Conservation (phyloP, 352 stramenopile species). For the Pythium dissimile region DNA sequence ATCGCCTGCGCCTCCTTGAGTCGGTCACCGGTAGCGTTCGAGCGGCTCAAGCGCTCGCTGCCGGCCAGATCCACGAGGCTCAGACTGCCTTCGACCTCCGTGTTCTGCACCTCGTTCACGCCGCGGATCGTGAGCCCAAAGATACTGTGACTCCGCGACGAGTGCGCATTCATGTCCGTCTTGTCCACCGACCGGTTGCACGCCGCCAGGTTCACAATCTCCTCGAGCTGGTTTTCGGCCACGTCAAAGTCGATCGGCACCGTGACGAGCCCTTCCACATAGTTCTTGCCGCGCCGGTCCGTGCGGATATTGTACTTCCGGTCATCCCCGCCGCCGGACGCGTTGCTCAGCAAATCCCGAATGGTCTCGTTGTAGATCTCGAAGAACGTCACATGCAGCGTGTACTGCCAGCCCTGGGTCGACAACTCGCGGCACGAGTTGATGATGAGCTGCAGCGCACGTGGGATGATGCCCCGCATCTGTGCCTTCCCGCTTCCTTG, state of each 20-base stretch:
- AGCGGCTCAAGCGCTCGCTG: conserved; percentile 95
- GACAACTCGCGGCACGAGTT: conserved; percentile 60
- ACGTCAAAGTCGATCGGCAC: conserved; percentile 69
- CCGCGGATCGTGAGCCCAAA: conserved; percentile 94
- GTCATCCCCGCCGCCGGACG: conserved; percentile 24
- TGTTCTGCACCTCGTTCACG: conserved; percentile 86
- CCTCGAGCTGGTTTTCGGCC: conserved; percentile 85
- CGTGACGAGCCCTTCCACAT: conserved; percentile 87
- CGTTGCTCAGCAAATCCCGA: conserved; percentile 92
- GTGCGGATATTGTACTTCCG: conserved; percentile 83
- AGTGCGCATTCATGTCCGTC: conserved; percentile 99
- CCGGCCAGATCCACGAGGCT: conserved; percentile 94
- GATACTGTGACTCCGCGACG: conserved; percentile 96
- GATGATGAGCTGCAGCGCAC: conserved; percentile 93
- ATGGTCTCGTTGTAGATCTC: conserved; percentile 99
- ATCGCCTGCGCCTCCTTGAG: conserved; percentile 98
- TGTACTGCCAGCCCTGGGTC: conserved; percentile 94
- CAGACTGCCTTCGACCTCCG: conserved; percentile 90
- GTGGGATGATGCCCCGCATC: conserved; percentile 98
- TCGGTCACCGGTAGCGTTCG: conserved; percentile 85
- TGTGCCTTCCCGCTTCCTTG: conserved; percentile 94
- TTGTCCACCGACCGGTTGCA: conserved; percentile 94
- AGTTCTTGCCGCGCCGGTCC: conserved; percentile 77
- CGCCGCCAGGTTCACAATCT: conserved; percentile 87
- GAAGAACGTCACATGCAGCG: conserved; percentile 96